Evolutionary conservation across 148 eudicot species (phyloP).

Genomic region (Fallopia convolvulus): DNA sequence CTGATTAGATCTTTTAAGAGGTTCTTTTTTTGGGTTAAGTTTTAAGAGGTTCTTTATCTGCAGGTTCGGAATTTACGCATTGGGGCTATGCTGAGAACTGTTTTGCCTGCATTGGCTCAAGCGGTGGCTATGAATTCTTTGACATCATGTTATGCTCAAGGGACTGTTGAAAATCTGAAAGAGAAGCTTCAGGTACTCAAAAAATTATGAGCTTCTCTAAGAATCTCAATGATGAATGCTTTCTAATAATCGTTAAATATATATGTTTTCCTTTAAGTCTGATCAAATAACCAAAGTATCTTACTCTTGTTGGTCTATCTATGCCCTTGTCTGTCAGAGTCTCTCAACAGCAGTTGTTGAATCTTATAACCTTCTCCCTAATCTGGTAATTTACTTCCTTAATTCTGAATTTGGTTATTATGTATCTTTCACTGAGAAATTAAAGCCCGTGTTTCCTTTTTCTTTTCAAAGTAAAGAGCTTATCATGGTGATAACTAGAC

Average conservation of each 20-base stretch:
- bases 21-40: too few relatives aligned
- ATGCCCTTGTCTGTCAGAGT: constrained; percentile 34
- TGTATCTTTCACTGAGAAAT: constrained; percentile 3
- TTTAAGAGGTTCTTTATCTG: neutral
- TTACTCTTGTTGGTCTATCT: neutral
- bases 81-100: constrained; percentile 97
- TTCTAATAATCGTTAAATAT: neutral
- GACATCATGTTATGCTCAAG: constrained; percentile 20
- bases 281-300: neutral
- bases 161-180: constrained; percentile 36
- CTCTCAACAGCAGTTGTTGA: constrained; percentile 73
- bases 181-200: constrained; percentile 62
- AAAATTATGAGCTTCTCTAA: neutral
- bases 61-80: constrained; percentile 93
- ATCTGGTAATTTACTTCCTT: constrained; percentile 45
- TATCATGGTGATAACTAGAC: neutral
- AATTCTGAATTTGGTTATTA: neutral
- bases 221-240: neutral
- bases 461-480: neutral
- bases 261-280: neutral
- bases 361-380: constrained; percentile 80
- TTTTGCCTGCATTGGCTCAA: constrained; percentile 95
- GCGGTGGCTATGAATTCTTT: constrained; percentile 71
- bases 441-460: neutral
- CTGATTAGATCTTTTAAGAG: neutral